Conservation (phyloP, 805 yeast genomes). For the Suhomyces emberorum region DNA sequence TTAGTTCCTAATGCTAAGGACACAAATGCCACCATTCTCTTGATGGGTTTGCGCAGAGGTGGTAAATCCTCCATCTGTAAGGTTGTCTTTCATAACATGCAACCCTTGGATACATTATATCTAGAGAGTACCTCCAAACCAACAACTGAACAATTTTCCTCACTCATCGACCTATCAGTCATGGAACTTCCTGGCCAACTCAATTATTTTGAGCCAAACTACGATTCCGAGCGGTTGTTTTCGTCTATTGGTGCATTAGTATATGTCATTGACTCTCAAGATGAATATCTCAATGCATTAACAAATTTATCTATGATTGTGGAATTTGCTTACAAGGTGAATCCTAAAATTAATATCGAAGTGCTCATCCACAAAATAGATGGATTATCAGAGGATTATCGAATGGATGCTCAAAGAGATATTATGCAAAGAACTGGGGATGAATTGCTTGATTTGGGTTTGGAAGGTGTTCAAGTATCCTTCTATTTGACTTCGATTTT, state of each 20-base stretch:
- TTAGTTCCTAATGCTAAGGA: constrained; percentile 37
- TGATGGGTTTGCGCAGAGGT: constrained; percentile 86
- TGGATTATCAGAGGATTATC: constrained; percentile 89
- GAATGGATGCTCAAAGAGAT: constrained; percentile 92
- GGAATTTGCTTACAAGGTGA: constrained; percentile 79
- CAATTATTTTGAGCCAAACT: constrained; percentile 80
- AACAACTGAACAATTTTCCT: constrained; percentile 76
- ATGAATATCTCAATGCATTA: constrained; percentile 88
- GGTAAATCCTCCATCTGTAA: constrained; percentile 96
- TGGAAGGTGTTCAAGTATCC: constrained; percentile 87
- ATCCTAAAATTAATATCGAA: constrained; percentile 84
- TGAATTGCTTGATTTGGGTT: constrained; percentile 82
- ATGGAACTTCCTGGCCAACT: constrained; percentile 96
- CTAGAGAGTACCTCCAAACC: constrained; percentile 89
- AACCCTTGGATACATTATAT: constrained; percentile 88
- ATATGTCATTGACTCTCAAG: constrained; percentile 93
- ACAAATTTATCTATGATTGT: constrained; percentile 86
- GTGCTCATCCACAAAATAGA: constrained; percentile 94
- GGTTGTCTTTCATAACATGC: constrained; percentile 95
- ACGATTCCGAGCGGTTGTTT: constrained; percentile 75
- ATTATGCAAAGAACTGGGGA: constrained; percentile 95
- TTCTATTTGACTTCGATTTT: constrained; percentile 91
- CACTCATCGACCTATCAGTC: constrained; percentile 80
- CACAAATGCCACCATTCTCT: constrained; percentile 72
- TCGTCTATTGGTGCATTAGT: constrained; percentile 85